Evolutionary conservation across 345 rosid species (phyloP).

Genomic region (Gossypium arboreum): DNA sequence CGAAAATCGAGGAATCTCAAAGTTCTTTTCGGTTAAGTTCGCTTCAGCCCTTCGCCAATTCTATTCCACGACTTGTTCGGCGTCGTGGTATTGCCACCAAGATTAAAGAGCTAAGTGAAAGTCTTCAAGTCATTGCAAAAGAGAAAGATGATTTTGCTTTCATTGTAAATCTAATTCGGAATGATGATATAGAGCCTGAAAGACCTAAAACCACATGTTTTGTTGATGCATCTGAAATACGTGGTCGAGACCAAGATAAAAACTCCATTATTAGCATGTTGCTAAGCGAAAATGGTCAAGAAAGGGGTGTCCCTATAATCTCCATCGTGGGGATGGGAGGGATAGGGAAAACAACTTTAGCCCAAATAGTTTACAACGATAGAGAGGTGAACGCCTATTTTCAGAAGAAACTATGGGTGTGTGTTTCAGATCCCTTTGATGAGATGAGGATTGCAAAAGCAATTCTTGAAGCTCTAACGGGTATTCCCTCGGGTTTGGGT

Average conservation of each 20-base stretch:
- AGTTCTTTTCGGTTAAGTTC: background rate
- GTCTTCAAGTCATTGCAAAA: constrained; percentile 3
- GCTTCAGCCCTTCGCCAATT: background rate
- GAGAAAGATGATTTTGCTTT: constrained; percentile 1
- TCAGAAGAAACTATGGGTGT: constrained; percentile 15
- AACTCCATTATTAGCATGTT: background rate
- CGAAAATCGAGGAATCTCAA: background rate
- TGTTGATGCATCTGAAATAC: background rate
- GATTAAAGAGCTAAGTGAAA: constrained; percentile 4
- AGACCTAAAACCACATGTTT: background rate
- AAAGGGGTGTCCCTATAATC: background rate
- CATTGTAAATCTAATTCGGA: background rate
- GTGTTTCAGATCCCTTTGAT: constrained; percentile 22
- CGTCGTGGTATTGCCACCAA: background rate
- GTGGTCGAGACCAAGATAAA: constrained; percentile 4
- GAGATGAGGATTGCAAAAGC: constrained; percentile 19
- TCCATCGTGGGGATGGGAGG: constrained; percentile 17
- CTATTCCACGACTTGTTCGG: background rate
- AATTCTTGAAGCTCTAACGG: constrained; percentile 22
- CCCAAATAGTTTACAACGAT: constrained; percentile 2
- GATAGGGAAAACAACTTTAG: constrained; percentile 11
- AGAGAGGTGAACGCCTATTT: background rate
- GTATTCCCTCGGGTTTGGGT: background rate
- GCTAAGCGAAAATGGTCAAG: background rate
- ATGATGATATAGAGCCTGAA: background rate